Conservation (phyloP, 352 stramenopile genomes). For the Globisporangium yorkense region DNA sequence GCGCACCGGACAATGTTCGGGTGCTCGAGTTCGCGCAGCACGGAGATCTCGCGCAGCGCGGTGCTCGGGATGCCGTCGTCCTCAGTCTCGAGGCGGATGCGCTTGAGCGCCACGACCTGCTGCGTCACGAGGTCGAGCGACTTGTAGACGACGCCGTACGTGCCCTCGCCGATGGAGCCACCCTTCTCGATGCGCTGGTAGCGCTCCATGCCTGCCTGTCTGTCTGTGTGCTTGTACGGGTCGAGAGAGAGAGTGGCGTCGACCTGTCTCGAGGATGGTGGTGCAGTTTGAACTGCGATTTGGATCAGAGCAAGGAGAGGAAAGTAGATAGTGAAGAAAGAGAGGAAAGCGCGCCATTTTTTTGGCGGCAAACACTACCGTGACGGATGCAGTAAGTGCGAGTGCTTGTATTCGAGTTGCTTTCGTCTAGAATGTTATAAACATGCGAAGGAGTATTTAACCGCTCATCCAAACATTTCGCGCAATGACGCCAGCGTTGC, state of each 20-base stretch:
- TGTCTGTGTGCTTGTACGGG: background rate
- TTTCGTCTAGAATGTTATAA: too few relatives aligned
- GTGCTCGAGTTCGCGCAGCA: conserved; percentile 97
- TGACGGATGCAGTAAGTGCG: background rate
- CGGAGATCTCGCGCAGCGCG: conserved; percentile 97
- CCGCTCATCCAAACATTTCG: background rate
- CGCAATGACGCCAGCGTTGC: background rate
- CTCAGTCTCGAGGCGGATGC: conserved; percentile 97
- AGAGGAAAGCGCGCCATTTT: background rate
- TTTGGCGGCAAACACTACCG: conserved; percentile 1
- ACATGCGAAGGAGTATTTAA: too few relatives aligned
- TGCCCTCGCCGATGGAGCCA: conserved; percentile 91
- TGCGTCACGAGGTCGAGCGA: conserved; percentile 89
- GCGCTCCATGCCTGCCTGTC: conserved; percentile 61
- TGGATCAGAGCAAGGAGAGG: background rate
- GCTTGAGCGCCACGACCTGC: conserved; percentile 93
- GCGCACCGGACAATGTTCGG: conserved; percentile 95
- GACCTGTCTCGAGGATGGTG: background rate
- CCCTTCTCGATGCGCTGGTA: conserved; percentile 94
- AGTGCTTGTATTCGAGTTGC: background rate
- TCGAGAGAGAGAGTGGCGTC: background rate
- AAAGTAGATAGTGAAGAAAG: background rate
- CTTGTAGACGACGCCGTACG: conserved; percentile 97
- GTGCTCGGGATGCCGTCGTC: conserved; percentile 99
- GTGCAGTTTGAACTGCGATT: background rate